Percentiles rank a stretch among this genome's conserved stretches.
Conservation (phyloP, 2,329 filamentous ascomycete species). For the Pseudodiploospora longispora region DNA sequence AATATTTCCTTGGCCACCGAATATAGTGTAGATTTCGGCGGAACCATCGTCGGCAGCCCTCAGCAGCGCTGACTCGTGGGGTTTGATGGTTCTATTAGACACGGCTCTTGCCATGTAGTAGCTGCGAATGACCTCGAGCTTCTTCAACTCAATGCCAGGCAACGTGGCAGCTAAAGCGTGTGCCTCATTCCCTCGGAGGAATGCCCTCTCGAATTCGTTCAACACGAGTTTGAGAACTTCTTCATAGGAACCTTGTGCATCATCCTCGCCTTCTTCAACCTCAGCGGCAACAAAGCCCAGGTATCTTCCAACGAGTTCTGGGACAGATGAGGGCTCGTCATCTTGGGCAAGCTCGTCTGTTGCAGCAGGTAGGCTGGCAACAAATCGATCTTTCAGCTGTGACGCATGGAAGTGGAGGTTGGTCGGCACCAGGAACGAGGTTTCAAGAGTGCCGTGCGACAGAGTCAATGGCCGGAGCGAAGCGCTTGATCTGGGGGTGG, state of each 20-base stretch:
- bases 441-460: constrained; percentile 89
- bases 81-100: constrained; percentile 75
- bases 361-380: constrained; percentile 72
- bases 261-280: constrained; percentile 88
- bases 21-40: constrained; percentile 85
- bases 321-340: constrained; percentile 94
- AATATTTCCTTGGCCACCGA: constrained; percentile 96
- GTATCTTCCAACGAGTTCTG: constrained; percentile 89
- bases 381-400: constrained; percentile 87
- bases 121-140: constrained; percentile 77
- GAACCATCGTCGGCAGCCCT: constrained; percentile 77
- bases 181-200: constrained; percentile 91
- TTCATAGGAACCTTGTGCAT: constrained; percentile 77
- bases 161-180: constrained; percentile 80
- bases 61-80: constrained; percentile 88
- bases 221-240: constrained; percentile 88
- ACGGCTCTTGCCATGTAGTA: constrained; percentile 88
- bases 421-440: constrained; percentile 91
- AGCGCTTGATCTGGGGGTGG: constrained; percentile 87
- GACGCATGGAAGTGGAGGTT: constrained; percentile 93
- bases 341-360: constrained; percentile 97
- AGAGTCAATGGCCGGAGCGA: constrained; percentile 88
- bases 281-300: constrained; percentile 83
- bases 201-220: constrained; percentile 93
- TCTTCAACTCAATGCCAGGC: constrained; percentile 88